phyloP scores from a whole-genome alignment of 768 basidiomycete species.

The Steccherinum ochraceum region DNA sequence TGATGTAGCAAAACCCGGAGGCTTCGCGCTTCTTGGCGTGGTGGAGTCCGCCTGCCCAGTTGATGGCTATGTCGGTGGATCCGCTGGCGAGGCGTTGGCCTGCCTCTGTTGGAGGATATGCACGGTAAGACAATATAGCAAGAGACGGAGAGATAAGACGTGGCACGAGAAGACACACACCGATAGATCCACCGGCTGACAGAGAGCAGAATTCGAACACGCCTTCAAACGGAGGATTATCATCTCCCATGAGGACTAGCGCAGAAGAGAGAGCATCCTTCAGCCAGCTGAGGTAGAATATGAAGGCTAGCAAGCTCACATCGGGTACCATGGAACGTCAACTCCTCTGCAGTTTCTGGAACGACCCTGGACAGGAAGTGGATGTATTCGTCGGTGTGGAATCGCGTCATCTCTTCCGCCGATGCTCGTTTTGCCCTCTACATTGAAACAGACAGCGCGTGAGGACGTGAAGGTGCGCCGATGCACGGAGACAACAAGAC shows the following conservation, averaged over 20 bases:
- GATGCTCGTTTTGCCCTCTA: constrained; percentile 29
- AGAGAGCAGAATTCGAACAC: constrained; percentile 97
- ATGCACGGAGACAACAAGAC: not conserved
- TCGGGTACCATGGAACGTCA: constrained; percentile 79
- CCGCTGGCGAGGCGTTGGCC: constrained; percentile 77
- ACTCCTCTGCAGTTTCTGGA: constrained; percentile 83
- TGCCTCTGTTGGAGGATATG: constrained; percentile 68
- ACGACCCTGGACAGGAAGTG: constrained; percentile 85
- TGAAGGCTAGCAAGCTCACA: constrained; percentile 46
- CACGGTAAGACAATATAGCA: too few relatives aligned
- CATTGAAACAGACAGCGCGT: not conserved
- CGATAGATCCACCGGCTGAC: constrained; percentile 91
- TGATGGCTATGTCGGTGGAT: constrained; percentile 77
- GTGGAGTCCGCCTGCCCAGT: constrained; percentile 98
- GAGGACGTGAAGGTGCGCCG: too few relatives aligned
- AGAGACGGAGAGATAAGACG: too few relatives aligned
- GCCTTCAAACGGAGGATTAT: constrained; percentile 96
- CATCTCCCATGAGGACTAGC: constrained; percentile 68
- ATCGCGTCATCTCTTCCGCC: constrained; percentile 65
- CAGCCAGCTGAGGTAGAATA: not conserved
- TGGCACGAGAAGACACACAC: constrained; percentile 51
- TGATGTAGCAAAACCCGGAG: constrained; percentile 98
- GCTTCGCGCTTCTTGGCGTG: constrained; percentile 99
- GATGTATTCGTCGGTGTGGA: constrained; percentile 98
- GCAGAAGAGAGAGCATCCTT: not conserved